Conservation (phyloP, 805 yeast genomes). For the Candida piceae region DNA sequence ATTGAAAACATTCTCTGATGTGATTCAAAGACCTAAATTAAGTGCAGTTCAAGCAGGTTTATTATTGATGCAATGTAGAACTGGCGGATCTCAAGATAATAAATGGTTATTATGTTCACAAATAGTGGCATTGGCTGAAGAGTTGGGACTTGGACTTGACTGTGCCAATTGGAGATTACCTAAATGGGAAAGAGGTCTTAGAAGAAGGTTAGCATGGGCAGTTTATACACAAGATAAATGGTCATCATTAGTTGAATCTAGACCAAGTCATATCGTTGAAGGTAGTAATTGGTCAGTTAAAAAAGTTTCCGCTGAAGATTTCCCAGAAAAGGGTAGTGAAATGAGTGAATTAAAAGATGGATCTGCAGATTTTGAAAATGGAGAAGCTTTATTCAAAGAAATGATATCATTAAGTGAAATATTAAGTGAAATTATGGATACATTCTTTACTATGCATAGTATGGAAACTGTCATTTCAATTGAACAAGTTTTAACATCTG, state of each 20-base stretch:
- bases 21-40: conserved; percentile 79
- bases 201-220: conserved; percentile 93
- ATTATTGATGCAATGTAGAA: conserved; percentile 62
- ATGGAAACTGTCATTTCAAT: conserved; percentile 51
- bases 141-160: conserved; percentile 85
- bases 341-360: conserved; percentile 41
- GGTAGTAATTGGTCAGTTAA: conserved; percentile 78
- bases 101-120: conserved; percentile 87
- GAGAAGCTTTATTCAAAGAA: conserved; percentile 63
- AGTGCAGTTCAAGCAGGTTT: conserved; percentile 91
- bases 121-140: conserved; percentile 84
- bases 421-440: conserved; percentile 63
- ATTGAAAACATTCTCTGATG: conserved; percentile 57
- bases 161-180: conserved; percentile 91
- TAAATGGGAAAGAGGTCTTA: conserved; percentile 87
- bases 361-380: conserved; percentile 65
- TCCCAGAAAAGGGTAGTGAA: conserved; percentile 57
- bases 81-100: conserved; percentile 40
- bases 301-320: conserved; percentile 65
- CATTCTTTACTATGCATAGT: conserved; percentile 68
- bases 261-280: conserved; percentile 76
- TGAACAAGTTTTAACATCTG: conserved; percentile 63
- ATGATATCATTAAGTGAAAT: conserved; percentile 63
- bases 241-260: conserved; percentile 73
- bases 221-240: conserved; percentile 90